A percentile compares a stretch with the other conserved stretches of the same genome.
Evolutionary conservation across 2,329 filamentous ascomycete genomes (phyloP).

Genomic region (Alternaria sp.): DNA sequence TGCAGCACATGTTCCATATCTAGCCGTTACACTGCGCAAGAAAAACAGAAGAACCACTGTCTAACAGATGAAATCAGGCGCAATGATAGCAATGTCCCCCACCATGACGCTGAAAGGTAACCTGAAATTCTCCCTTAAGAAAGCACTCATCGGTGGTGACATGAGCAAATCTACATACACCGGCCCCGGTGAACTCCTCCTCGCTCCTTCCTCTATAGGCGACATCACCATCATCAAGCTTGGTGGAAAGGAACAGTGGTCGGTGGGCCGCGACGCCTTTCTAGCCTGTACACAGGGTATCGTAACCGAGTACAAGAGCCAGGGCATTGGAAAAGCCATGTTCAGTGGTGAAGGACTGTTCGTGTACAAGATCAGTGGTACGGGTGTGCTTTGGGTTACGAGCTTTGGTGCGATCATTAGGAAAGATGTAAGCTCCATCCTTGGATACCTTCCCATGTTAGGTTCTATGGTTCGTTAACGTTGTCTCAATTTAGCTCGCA

Average conservation of each 20-base stretch:
- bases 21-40: too few species aligned
- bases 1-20: neutral
- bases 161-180: constrained; percentile 82
- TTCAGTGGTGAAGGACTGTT: constrained; percentile 94
- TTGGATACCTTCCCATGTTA: neutral
- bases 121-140: constrained; percentile 89
- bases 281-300: constrained; percentile 88
- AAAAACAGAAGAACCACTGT: neutral
- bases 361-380: constrained; percentile 84
- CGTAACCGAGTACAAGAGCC: constrained; percentile 84
- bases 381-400: constrained; percentile 85
- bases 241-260: constrained; percentile 78
- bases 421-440: constrained; percentile 77
- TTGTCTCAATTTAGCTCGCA: constrained; percentile 1
- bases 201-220: constrained; percentile 81
- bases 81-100: constrained; percentile 95
- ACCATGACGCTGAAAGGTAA: constrained; percentile 83
- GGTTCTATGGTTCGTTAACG: neutral
- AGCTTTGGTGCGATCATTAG: constrained; percentile 95
- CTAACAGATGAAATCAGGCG: constrained; percentile 59
- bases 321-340: constrained; percentile 87
- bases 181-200: constrained; percentile 87
- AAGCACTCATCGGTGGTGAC: constrained; percentile 83
- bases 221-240: constrained; percentile 86
- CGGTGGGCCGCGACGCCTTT: constrained; percentile 85